Evolutionary conservation across 2,329 filamentous ascomycete species (phyloP), one percentile per base, ranked within the genome.

Genomic region (Thermochaetoides dissita): DNA sequence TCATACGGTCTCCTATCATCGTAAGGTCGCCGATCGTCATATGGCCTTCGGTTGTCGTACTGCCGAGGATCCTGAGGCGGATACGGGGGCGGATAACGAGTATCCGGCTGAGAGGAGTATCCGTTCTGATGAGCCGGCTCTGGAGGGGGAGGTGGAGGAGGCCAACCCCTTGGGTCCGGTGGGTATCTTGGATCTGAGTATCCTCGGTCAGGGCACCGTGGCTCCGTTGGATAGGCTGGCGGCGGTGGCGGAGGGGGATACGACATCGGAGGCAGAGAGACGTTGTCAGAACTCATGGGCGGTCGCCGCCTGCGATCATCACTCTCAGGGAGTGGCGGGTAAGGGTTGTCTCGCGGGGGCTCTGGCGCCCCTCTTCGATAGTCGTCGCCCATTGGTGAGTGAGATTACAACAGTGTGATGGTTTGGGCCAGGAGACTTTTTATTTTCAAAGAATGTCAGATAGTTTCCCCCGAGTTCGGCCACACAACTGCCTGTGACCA

Each of bases 231-330:
- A 37, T 53, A 53, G 8, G 40, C 36, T 10, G 37, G 43, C 8
- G 36, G 47, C 43, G 43, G 56, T 55, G 43, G 58, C 37, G 63
- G 29, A 8, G 24, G 4, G 34, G 34, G 56, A 51, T 71, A 69
- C 41, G 71, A 63, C 41, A 73, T 72, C 11, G 69, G 65, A 1
- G 70, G 69, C 31, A 71, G 57, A 46, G 63, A 69, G 45, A 69
- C 63, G 44, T 62, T 59, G 59, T 53, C 45, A 54, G 53, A 46
- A 53, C 41, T 42, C 50, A 55, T 48, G 52, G 58, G 37, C 45
- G 55, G 46, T 51, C 52, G 32, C 47, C 46, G 53, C 39, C 45
- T 50, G 34, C 43, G 43, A 48, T 68, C 65, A 42, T 62, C 63
- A 44, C 63, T 63, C 43, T 63, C 62, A 38, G 65, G 60, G 46